Evolutionary conservation across 106 monocot species (phyloP), one percentile per base, ranked within the genome.

Genomic region (Iris macrosiphon): DNA sequence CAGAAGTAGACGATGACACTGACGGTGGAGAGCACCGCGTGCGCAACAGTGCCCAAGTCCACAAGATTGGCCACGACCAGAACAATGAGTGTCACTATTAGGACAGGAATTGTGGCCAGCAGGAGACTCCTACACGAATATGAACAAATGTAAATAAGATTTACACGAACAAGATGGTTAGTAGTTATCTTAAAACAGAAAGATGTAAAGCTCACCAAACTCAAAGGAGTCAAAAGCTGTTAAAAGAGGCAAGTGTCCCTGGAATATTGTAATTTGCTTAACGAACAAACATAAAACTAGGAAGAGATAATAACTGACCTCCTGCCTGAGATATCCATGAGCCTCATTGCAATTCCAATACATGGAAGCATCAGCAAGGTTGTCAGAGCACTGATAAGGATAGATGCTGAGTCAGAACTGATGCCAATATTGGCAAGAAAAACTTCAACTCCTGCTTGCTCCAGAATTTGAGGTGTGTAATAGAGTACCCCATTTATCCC

Each of bases 1-100:
- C 81, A 81, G 68, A 81, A 64, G 44, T 76, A 81, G 15, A 72
- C 22, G 24, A 72, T 68, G 12, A 81, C 81, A 23, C 81, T 75
- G 6, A 49, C 21, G 0, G 81, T 81, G 16, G 81, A 81, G 33
- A 81, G 62, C 32, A 72, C 53, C 1, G 76, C 76, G 30, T 76
- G 67, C 13, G 60, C 38, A 14, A 72, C 45, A 0, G 58, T 56
- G 19, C 68, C 55, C 20, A 72, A 40, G 16, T 63, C 16, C n/a
- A 81, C 16, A 2, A 72, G 6, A 24, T 72, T 76, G n/a, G 72
- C 21, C 15, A 76, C 15, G 17, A 81, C 57, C 54, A 81, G 48
- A 5, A 65, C 6, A 25, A 76, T 6, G 26, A 81, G 68, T 4
- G 81, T 41, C 13, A 25, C 34, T 10, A 81, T 64, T 27, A 81